Base-by-base conservation (phyloP, 2,329 filamentous ascomycete genomes). In the Penicillium fuscoglaucum region DNA sequence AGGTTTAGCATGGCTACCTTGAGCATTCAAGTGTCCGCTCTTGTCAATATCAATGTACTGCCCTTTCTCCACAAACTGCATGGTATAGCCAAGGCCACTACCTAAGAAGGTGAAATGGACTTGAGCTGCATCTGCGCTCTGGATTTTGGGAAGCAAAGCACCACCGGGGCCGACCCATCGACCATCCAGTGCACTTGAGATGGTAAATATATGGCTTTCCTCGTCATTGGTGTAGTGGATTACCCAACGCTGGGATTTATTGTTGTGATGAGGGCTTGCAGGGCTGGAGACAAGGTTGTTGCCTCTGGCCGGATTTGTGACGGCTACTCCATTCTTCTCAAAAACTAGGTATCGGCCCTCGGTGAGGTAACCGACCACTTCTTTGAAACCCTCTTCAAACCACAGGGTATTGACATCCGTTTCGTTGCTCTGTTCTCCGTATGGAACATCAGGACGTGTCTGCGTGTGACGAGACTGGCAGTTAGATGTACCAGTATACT, bases 311-410 rank as follows among this genome's bases (percentile, higher is more conserved):
- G 67, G 56, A 53, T 76, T 78, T 8, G 71, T 71, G 17, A 84
- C 72, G 0, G 80, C 80, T 19, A 66, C 72, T n/a, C 78, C 78
- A 35, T 72, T 68, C 54, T 72, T 69, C 64, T 83, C 82, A 54
- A 84, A 80, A 5, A 80, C 79, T 15, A 85, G 74, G 63, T 80
- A 84, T 19, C 82, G 80, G 12, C 83, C 83, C 65, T 85, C 83
- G 6, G 81, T 84, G 28, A 85, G 70, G 24, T 77, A 73, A 1
- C 83, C 83, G 3, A 82, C 73, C 31, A 82, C 75, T 33, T 76
- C 65, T 69, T 85, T 85, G 75, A 79, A 84, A 1, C 83, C 83
- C 39, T 80, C 71, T 63, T 85, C 83, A n/a, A 79, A 80, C 41
- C 76, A 76, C 33, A 70, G 63, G 5, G 66, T 52, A 9, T 71